Base-by-base conservation (phyloP, 306 rosid species). In the Arachis stenosperma region DNA sequence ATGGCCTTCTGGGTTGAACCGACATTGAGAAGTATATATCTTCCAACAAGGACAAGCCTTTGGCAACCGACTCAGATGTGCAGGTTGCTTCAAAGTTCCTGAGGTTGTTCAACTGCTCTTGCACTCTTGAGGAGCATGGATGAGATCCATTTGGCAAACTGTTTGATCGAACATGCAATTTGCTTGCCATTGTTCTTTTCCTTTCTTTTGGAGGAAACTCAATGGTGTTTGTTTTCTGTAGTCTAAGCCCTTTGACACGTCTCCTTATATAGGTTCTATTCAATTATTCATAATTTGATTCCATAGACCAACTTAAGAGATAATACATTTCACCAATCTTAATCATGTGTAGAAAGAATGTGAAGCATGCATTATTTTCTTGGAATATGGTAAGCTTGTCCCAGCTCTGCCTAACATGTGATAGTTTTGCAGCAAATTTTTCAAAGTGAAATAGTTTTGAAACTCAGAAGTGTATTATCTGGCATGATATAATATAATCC, bases 101-200 rank as follows among this genome's bases (percentile, higher is more conserved):
- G 67, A 87, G 63, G 54, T 83, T 84, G 76, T 6, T 72, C 5
- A 93, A 80, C 69, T 87, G 81, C 30, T 90, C 82, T 54, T 88
- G 89, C 7, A 85, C 75, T 47, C 83, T 84, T 2, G 58, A 8
- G 8, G 88, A 66, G 74, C 61, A 72, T 0, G 97, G 93, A 78
- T 86, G 98, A 48, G 96, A 87, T 70, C 76, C 84, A 62, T 84
- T 67, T 74, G 98, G 96, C 6, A 88, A 70, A 81, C 98, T 89
- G 0, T 86, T 75, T 27, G 88, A 93, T 17, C 93, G 81, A 70
- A 73, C 76, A 17, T 79, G 84, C 73, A 55, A 76, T 8, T 63
- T 86, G 65, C 51, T 22, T 46, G 84, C 88, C 94, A 88, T 33
- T 33, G 3, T 33, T 33, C 37, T 33, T 33, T 33, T 33, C 4